Evolutionary conservation across 331 rosid genomes (phyloP).

Genomic region (Erythrophleum ivorense): DNA sequence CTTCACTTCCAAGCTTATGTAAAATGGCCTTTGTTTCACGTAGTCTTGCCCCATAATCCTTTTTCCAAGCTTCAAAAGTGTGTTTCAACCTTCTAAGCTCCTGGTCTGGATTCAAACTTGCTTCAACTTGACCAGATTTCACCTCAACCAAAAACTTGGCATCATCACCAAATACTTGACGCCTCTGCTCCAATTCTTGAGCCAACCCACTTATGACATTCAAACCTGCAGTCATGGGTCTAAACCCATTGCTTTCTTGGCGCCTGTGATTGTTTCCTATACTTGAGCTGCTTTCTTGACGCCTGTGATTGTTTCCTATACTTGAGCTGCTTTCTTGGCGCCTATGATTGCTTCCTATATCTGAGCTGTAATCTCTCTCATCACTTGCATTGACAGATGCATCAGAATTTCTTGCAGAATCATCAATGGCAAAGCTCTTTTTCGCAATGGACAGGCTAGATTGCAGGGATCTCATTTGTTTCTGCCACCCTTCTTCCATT

Average conservation of each 20-base stretch:
- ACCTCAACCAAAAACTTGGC: constrained; percentile 99
- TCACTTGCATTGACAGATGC: constrained; percentile 91
- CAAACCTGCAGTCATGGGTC: constrained; percentile 96
- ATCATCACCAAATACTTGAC: constrained; percentile 97
- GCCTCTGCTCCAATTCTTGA: constrained; percentile 96
- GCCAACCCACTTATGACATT: constrained; percentile 91
- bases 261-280: constrained; percentile 23
- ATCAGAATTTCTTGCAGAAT: constrained; percentile 91
- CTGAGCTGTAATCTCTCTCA: constrained; percentile 85
- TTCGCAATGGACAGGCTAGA: constrained; percentile 99
- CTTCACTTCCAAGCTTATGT: constrained; percentile 87
- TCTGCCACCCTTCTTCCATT: constrained; percentile 99
- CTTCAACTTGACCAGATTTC: constrained; percentile 96
- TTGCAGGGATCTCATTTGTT: constrained; percentile 97
- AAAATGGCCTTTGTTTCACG: constrained; percentile 91
- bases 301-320: constrained; percentile 64
- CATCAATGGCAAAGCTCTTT: constrained; percentile 95
- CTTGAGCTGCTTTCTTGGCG: constrained; percentile 73
- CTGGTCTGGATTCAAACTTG: constrained; percentile 85
- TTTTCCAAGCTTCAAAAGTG: constrained; percentile 98
- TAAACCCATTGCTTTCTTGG: constrained; percentile 79
- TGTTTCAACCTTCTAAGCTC: constrained; percentile 96
- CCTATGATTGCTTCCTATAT: constrained; percentile 67
- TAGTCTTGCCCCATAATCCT: constrained; percentile 80
- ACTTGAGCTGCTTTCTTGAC: constrained; percentile 42